These are phyloP conservation scores for Cladophialophora exuberans DNA, from an alignment of 2,329 filamentous ascomycete species.

Conservation along the genomic window DNA sequence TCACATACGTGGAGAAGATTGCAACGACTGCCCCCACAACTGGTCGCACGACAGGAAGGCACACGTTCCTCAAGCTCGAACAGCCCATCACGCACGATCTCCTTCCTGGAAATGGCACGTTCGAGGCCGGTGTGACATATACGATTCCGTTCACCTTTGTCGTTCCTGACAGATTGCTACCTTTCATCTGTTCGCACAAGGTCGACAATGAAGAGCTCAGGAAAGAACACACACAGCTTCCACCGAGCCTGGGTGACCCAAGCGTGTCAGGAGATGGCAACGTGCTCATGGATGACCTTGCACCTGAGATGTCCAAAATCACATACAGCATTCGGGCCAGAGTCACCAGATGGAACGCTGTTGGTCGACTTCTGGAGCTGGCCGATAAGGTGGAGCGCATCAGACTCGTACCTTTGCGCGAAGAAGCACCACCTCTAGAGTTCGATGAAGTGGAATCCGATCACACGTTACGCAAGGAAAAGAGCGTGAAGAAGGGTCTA, in stretches of 20 bases:
- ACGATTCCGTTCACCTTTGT: conserved; percentile 67
- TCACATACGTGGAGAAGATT: conserved; percentile 55
- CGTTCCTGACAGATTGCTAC: conserved; percentile 63
- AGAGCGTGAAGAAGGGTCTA: conserved; percentile 62
- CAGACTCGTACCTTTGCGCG: conserved; percentile 61
- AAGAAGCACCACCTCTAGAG: conserved; percentile 63
- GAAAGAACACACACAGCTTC: conserved; percentile 60
- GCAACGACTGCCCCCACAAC: conserved; percentile 56
- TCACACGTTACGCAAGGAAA: conserved; percentile 61
- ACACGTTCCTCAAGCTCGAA: conserved; percentile 64
- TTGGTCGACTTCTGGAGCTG: conserved; percentile 51
- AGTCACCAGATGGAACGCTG: conserved; percentile 46
- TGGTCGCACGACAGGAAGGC: conserved; percentile 58
- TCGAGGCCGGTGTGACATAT: conserved; percentile 60
- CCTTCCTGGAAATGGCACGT: conserved; percentile 59
- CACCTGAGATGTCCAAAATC: conserved; percentile 65
- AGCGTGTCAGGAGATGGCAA: conserved; percentile 55
- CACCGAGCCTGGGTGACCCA: conserved; percentile 64
- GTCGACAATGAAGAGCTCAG: conserved; percentile 56
- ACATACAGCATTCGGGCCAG: conserved; percentile 59
- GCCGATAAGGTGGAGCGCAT: conserved; percentile 58
- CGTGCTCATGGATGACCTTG: conserved; percentile 61
- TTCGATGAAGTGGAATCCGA: conserved; percentile 48
- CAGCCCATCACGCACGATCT: conserved; percentile 59
- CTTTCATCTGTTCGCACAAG: conserved; percentile 60